phyloP scores from a whole-genome alignment of 179 eudicot genomes.

The Sideroxylon spinosum region DNA sequence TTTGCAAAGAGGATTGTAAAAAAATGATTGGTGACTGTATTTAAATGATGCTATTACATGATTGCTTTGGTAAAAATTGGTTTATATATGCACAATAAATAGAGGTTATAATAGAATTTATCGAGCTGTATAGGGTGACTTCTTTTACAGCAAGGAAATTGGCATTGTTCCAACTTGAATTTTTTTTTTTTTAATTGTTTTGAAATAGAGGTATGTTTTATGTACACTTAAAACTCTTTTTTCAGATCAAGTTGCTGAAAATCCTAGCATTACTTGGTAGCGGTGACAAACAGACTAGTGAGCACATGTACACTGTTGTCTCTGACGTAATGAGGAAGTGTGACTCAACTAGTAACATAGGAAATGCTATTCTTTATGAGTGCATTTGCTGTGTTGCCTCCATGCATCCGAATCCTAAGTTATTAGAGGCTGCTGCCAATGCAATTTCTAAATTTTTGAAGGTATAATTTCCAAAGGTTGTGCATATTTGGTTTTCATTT shows the following conservation, averaged over 20 bases:
- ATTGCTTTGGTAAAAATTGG: too few species aligned
- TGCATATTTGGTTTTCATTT: slow-evolving; percentile 8
- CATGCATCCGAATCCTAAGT: slow-evolving; percentile 63
- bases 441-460: slow-evolving; percentile 83
- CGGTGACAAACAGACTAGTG: slow-evolving; percentile 96
- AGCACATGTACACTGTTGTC: slow-evolving; percentile 84
- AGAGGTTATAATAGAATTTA: too few species aligned
- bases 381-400: slow-evolving; percentile 82
- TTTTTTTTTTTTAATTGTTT: neutral
- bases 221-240: slow-evolving; percentile 15
- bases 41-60: neutral
- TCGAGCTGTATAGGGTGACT: too few species aligned
- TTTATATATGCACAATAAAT: too few species aligned
- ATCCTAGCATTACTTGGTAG: slow-evolving; percentile 74
- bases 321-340: slow-evolving; percentile 82
- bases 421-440: slow-evolving; percentile 83
- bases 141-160: neutral
- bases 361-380: slow-evolving; percentile 93
- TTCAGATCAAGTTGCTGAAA: slow-evolving; percentile 92
- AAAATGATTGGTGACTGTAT: slow-evolving; percentile 10
- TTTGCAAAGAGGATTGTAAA: too few species aligned
- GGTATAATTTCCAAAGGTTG: slow-evolving; percentile 31
- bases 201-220: neutral
- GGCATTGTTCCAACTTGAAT: neutral
- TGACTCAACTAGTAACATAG: slow-evolving; percentile 79